phyloP scores from a whole-genome alignment of 2,329 filamentous ascomycete species.

The Colletotrichum costaricense region DNA sequence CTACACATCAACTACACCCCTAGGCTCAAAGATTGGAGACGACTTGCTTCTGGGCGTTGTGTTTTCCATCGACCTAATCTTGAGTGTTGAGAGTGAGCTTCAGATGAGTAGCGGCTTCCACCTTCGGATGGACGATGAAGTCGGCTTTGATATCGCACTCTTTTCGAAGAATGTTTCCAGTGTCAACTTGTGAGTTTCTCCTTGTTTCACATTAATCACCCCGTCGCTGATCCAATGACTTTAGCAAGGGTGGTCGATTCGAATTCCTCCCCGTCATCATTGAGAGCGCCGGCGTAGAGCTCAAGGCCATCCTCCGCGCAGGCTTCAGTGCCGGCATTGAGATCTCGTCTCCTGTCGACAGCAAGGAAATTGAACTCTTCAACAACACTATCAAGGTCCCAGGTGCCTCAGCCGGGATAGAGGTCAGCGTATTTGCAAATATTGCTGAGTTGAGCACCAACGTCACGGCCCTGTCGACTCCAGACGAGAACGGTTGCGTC shows the following conservation, averaged over 20 bases:
- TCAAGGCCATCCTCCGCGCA: constrained; percentile 60
- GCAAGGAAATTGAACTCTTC: constrained; percentile 25
- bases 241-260: constrained; percentile 63
- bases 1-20: constrained; percentile 55
- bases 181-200: constrained; percentile 58
- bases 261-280: constrained; percentile 68
- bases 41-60: constrained; percentile 56
- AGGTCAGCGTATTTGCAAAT: constrained; percentile 61
- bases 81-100: constrained; percentile 58
- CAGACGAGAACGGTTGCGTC: constrained; percentile 52
- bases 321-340: constrained; percentile 57
- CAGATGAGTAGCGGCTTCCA: constrained; percentile 67
- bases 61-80: constrained; percentile 62
- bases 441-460: constrained; percentile 66
- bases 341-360: constrained; percentile 38
- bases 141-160: constrained; percentile 59
- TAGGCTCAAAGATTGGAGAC: constrained; percentile 54
- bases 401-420: constrained; percentile 55
- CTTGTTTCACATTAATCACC: background rate
- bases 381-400: constrained; percentile 38
- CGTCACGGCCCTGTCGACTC: constrained; percentile 52
- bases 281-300: constrained; percentile 50
- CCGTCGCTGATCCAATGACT: background rate
- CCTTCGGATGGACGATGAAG: constrained; percentile 62
- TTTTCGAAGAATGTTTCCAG: constrained; percentile 61